Conservation (phyloP, 306 rosid species). For the Casuarina glauca region DNA sequence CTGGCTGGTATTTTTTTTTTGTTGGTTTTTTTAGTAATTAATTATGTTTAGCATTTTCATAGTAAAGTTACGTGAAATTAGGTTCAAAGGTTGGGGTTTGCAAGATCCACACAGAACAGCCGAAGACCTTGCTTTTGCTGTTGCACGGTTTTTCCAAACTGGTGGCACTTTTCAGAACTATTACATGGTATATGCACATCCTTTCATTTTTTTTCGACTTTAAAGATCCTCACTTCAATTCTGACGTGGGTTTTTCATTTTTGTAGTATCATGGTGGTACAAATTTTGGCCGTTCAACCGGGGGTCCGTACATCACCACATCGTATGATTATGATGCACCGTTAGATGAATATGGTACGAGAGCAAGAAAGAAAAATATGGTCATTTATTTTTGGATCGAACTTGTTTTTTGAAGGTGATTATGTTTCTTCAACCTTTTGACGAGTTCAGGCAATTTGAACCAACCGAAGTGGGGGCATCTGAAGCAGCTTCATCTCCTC, state of each 20-base stretch:
- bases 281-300: slow-evolving; percentile 38
- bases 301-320: slow-evolving; percentile 44
- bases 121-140: slow-evolving; percentile 44
- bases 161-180: slow-evolving; percentile 45
- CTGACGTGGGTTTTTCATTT: background rate
- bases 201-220: too few species aligned
- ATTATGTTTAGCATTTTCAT: background rate
- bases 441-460: slow-evolving; percentile 33
- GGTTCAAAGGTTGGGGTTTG: slow-evolving; percentile 42
- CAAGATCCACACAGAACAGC: slow-evolving; percentile 40
- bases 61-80: background rate
- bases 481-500: slow-evolving; percentile 27
- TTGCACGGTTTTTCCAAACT: slow-evolving; percentile 36
- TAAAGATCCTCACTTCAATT: background rate
- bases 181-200: slow-evolving; percentile 25
- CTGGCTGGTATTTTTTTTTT: slow-evolving; percentile 20
- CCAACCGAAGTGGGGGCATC: slow-evolving; percentile 50
- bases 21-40: background rate
- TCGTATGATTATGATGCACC: slow-evolving; percentile 54
- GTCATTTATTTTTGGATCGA: background rate
- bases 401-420: background rate
- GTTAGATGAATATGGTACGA: slow-evolving; percentile 46
- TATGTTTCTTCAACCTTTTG: background rate
- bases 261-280: slow-evolving; percentile 46
- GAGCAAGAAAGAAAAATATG: background rate